phyloP scores from a whole-genome alignment of 2,329 filamentous ascomycete genomes.

The Byssothecium circinans region DNA sequence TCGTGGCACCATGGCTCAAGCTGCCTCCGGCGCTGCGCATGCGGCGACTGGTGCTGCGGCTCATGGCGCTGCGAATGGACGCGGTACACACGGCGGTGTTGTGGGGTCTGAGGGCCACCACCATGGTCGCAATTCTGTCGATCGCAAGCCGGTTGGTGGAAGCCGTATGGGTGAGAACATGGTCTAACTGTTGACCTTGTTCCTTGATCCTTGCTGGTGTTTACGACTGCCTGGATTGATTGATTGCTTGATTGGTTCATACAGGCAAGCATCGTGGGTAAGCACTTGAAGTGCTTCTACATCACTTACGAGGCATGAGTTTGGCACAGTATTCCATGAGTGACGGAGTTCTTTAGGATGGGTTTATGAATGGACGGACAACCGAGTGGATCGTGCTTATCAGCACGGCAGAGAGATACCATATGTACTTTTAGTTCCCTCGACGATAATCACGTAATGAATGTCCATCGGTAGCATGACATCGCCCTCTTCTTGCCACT shows the following conservation, averaged over 20 bases:
- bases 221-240: too few relatives aligned
- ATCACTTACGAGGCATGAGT: neutral
- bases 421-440: too few relatives aligned
- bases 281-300: neutral
- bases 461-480: too few relatives aligned
- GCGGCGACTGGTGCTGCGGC: constrained; percentile 9
- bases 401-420: too few relatives aligned
- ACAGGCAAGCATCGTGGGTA: too few relatives aligned
- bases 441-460: too few relatives aligned
- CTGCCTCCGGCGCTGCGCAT: constrained; percentile 11
- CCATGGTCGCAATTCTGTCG: constrained; percentile 24
- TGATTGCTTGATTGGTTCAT: too few relatives aligned
- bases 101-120: constrained; percentile 21
- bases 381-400: too few relatives aligned
- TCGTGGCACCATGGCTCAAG: constrained; percentile 34
- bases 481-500: too few relatives aligned
- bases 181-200: constrained; percentile 17
- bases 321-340: neutral
- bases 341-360: neutral
- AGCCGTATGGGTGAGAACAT: constrained; percentile 30
- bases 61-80: constrained; percentile 31
- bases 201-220: neutral
- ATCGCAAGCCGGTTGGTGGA: constrained; percentile 34
- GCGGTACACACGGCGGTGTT: constrained; percentile 22
- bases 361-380: neutral